Evolutionary conservation across 352 stramenopile species (phyloP).

Genomic region (Peronospora farinosa): DNA sequence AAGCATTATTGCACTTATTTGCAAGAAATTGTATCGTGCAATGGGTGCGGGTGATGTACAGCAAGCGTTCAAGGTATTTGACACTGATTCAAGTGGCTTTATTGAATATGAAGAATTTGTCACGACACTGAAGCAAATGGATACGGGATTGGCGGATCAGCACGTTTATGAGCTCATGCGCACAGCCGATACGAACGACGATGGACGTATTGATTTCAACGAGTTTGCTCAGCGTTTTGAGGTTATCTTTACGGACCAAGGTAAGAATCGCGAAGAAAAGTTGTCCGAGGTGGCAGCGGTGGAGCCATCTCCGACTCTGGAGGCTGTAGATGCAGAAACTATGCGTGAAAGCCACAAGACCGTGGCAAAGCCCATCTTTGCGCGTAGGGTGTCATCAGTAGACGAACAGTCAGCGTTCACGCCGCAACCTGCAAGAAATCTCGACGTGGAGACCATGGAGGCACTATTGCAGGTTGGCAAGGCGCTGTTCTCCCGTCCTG

Average conservation of each 20-base stretch:
- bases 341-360: slow-evolving; percentile 10
- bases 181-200: slow-evolving; percentile 88
- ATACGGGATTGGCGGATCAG: slow-evolving; percentile 87
- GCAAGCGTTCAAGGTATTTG: slow-evolving; percentile 88
- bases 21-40: slow-evolving; percentile 88
- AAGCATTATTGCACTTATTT: slow-evolving; percentile 87
- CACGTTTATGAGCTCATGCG: slow-evolving; percentile 92
- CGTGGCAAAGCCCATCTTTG: slow-evolving; percentile 28
- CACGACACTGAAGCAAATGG: slow-evolving; percentile 85
- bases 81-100: slow-evolving; percentile 83
- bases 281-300: slow-evolving; percentile 4
- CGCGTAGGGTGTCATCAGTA: slow-evolving; percentile 48
- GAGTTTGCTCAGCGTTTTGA: slow-evolving; percentile 90
- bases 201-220: slow-evolving; percentile 87
- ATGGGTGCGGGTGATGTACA: slow-evolving; percentile 88
- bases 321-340: slow-evolving; percentile 15
- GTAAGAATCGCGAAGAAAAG: slow-evolving; percentile 23
- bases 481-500: slow-evolving; percentile 62
- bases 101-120: slow-evolving; percentile 94
- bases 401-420: slow-evolving; percentile 64
- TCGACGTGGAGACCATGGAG: slow-evolving; percentile 81
- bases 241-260: slow-evolving; percentile 84
- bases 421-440: slow-evolving; percentile 41
- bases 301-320: slow-evolving; percentile 17
- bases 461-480: slow-evolving; percentile 73